A percentile compares a stretch with the other conserved stretches of the same genome.
Conservation (phyloP, 164 flowering plant genomes). For the Macadamia integrifolia region DNA sequence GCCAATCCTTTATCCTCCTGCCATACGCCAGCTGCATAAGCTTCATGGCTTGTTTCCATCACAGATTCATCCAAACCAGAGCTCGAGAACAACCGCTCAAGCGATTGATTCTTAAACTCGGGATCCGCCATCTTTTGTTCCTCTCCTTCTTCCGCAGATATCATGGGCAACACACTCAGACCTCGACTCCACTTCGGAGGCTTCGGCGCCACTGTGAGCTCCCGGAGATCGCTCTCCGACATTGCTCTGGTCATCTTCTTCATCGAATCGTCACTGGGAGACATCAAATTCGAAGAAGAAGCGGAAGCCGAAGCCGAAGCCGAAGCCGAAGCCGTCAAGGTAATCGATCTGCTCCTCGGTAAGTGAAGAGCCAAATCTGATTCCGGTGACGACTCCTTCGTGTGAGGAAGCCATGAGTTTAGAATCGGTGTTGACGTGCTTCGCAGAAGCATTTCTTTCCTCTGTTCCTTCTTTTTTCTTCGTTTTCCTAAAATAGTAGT, state of each 20-base stretch:
- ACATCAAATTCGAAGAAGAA: constrained; percentile 10
- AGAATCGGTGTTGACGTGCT: constrained; percentile 25
- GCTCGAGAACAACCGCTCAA: constrained; percentile 23
- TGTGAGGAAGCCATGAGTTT: constrained; percentile 24
- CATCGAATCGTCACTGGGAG: constrained; percentile 14
- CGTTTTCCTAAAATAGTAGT: background rate
- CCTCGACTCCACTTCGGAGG: constrained; percentile 17
- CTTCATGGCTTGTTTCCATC: constrained; percentile 16
- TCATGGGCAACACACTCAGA: background rate
- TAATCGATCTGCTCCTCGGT: constrained; percentile 17
- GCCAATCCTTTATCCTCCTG: constrained; percentile 8
- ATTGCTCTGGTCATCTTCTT: constrained; percentile 30
- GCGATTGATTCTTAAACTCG: constrained; percentile 9
- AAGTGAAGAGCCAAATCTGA: constrained; percentile 2
- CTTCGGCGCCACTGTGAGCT: constrained; percentile 16
- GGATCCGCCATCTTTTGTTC: constrained; percentile 8
- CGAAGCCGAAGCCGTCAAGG: constrained; percentile 5
- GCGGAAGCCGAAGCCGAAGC: background rate
- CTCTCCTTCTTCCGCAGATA: constrained; percentile 18
- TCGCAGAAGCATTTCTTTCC: constrained; percentile 20
- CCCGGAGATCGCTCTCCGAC: constrained; percentile 42
- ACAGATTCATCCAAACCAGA: constrained; percentile 26
- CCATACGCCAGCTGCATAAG: constrained; percentile 10
- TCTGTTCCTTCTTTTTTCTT: too few species aligned
- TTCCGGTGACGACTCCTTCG: constrained; percentile 12